Conservation (phyloP, 2,329 filamentous ascomycete genomes). For the Talaromyces sp. region DNA sequence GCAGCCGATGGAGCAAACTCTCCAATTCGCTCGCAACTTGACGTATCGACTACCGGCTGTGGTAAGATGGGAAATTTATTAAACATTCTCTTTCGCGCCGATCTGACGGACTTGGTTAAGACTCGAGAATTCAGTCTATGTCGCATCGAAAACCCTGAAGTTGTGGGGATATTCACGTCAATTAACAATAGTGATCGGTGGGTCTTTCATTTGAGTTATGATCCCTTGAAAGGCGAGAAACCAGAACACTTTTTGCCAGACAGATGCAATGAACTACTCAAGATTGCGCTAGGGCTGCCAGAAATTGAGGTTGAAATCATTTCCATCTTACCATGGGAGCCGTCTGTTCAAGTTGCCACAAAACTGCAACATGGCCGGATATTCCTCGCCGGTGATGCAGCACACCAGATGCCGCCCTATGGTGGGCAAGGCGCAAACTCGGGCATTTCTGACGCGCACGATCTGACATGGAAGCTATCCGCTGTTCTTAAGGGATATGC, state of each 20-base stretch:
- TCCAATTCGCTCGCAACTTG: conserved; percentile 5
- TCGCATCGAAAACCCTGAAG: conserved; percentile 1
- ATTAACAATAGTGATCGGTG: conserved; percentile 12
- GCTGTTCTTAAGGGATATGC: conserved; percentile 41
- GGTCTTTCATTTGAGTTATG: conserved; percentile 9
- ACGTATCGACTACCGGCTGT: conserved; percentile 3
- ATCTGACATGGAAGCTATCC: conserved; percentile 54
- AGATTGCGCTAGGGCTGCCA: conserved; percentile 2
- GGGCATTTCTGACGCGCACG: conserved; percentile 53
- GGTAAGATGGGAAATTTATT: conserved; percentile 8
- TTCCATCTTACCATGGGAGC: conserved; percentile 10
- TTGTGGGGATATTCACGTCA: conserved; percentile 1
- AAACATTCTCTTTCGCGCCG: conserved; percentile 9
- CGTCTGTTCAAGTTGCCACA: conserved; percentile 5
- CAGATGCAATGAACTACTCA: conserved; percentile 6
- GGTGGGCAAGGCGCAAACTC: conserved; percentile 24
- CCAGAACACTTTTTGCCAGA: conserved; percentile 1
- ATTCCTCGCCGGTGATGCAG: conserved; percentile 16
- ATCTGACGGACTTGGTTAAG: conserved; percentile 5
- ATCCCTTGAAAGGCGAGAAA: conserved; percentile 4
- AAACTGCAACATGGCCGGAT: conserved; percentile 15
- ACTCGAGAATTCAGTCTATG: conserved; percentile 10
- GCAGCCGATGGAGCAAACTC: conserved; percentile 10
- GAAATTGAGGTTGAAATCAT: conserved; percentile 5
- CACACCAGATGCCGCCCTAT: conserved; percentile 17